Base-by-base conservation (phyloP, 2,329 filamentous ascomycete genomes). In the Teratosphaeria gauchensis region DNA sequence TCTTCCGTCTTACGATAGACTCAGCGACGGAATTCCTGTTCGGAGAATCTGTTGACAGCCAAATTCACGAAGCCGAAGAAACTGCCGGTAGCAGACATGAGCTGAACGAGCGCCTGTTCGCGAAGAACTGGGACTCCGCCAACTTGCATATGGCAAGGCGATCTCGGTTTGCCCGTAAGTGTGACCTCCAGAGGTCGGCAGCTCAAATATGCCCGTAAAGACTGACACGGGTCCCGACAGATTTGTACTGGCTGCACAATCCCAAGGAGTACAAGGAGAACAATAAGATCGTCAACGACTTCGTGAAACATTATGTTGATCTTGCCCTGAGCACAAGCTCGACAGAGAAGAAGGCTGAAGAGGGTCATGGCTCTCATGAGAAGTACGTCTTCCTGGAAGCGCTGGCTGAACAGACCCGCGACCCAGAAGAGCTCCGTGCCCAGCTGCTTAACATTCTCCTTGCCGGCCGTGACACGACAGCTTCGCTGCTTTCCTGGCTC, bases 401-500 rank as follows among this genome's bases (percentile, higher is more conserved):
- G 48, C 70, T 80, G 4, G 77, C 75, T 1, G 72, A 75, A 60
- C 72, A 76, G 58, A 79, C 77, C 4, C 73, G 67, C 19, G 76
- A 80, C 59, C 75, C 74, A 32, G 70, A 70, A 56, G 65, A 73
- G 53, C 68, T 80, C 14, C 70, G 75, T 14, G 73, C 74, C 46
- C 76, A 80, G 62, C 68, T 79, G 4, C 71, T 79, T 62, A 79
- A 79, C 66, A 75, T 95, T 76, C 82, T 95, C 8, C 88, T 88
- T 1, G 90, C 90, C 0, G 78, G 76, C 54, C 78, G 84, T 62
- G 82, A 84, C 71, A 84, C 82, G 1, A 84, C 82, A 16, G 79
- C 81, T 46, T 69, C 68, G 2, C 75, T 81, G 14, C 69, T 84
- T 53, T 77, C 76, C 19, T 84, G 81, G 80, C 75, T 79, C n/a